These are phyloP conservation scores for Saussurea involucrata DNA, from an alignment of 129 eudicot species.

Conservation along the genomic window DNA sequence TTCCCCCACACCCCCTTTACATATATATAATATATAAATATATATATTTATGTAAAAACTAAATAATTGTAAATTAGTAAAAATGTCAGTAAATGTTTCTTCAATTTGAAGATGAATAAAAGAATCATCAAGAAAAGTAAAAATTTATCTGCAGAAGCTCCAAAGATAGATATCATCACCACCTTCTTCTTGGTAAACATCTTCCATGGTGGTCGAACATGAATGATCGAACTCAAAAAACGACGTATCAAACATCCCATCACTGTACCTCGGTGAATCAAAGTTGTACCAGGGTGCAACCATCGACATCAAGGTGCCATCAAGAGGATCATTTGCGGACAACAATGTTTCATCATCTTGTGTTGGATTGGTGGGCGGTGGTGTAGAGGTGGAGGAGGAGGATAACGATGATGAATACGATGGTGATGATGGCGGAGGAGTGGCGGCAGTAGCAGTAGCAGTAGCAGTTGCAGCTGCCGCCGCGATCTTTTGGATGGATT, in stretches of 20 bases:
- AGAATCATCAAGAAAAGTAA: slow-evolving; percentile 17
- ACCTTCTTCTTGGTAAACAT: slow-evolving; percentile 44
- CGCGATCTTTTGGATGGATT: slow-evolving; percentile 75
- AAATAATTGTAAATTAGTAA: slow-evolving; percentile 1
- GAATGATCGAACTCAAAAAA: slow-evolving; percentile 39
- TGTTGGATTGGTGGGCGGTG: not conserved
- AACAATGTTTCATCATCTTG: slow-evolving; percentile 31
- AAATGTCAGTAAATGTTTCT: slow-evolving; percentile 28
- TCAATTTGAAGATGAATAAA: slow-evolving; percentile 32
- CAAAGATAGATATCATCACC: slow-evolving; percentile 62
- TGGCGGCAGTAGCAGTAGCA: slow-evolving; percentile 34
- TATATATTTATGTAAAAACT: slow-evolving; percentile 8
- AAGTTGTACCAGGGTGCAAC: slow-evolving; percentile 59
- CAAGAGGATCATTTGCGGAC: slow-evolving; percentile 30
- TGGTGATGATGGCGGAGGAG: slow-evolving; percentile 19
- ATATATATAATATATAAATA: not conserved
- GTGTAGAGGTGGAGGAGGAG: slow-evolving; percentile 19
- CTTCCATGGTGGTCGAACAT: slow-evolving; percentile 28
- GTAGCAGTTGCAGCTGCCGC: slow-evolving; percentile 68
- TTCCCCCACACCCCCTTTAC: slow-evolving; percentile 35
- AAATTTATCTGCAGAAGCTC: slow-evolving; percentile 64
- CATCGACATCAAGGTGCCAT: slow-evolving; percentile 34
- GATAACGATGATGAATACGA: slow-evolving; percentile 20
- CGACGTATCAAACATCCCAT: slow-evolving; percentile 51
- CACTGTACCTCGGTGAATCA: slow-evolving; percentile 53